Base-by-base conservation (phyloP, 352 stramenopile genomes). In the Globisporangium middletonii region DNA sequence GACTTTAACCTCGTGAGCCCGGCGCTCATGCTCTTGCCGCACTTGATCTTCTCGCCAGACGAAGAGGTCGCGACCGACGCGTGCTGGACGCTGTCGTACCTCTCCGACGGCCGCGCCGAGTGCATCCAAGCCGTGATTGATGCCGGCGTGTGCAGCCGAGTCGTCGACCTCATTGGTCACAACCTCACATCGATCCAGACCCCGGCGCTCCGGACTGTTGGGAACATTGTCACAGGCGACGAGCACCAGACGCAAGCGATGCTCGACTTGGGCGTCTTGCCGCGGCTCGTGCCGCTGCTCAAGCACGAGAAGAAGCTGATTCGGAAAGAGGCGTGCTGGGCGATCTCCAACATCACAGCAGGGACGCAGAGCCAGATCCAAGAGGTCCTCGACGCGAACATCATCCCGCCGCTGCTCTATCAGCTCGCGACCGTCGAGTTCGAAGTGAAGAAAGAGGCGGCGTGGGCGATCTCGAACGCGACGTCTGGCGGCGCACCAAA, bases 61-160 rank as follows among this genome's bases (percentile, higher is more conserved):
- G 96, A 99, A 60, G 97, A 99, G 80, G 97, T 99, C 27, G 77
- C 99, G 38, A 99, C 97, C n/a, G 97, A 99, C 66, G 97, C 97
- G 11, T 99, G 97, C 78, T 99, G 97, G 97, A 96, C 97, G 44
- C 78, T 99, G 30, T 98, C 85, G 46, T 99, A 99, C 76, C 75
- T 99, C 11, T 98, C 83, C 15, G 97, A 99, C 77, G 97, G 97
- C 47, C 92, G 92, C 19, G 99, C 99, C 69, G 95, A 99, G 64
- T 98, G 99, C 68, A 99, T 99, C 71, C 96, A 99, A 71, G 94
- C 96, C 3, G 97, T 99, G 37, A 98, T 99, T 57, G 96, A 99
- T 65, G 87, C 94, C 16, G 97, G 97, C 49, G 96, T 99, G 19
- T 97, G 93, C 73, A 77, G 90, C 63, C 83, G 96, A 65, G 87